Conservation (phyloP, 2,329 filamentous ascomycete genomes). For the Cladosporium sp. region DNA sequence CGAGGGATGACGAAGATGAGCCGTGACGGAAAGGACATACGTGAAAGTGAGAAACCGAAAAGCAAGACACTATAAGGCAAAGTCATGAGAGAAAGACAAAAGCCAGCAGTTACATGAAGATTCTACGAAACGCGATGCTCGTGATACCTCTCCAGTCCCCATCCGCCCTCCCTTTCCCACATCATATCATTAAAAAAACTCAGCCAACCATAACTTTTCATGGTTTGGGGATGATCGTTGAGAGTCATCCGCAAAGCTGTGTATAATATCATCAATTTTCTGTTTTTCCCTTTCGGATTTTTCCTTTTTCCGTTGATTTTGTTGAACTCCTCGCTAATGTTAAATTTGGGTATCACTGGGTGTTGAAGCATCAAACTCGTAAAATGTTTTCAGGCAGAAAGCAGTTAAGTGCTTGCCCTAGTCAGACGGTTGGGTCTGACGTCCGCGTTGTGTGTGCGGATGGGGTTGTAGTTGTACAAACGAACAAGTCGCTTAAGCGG, state of each 20-base stretch:
- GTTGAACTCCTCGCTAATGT: slow-evolving; percentile 30
- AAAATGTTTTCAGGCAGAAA: slow-evolving; percentile 12
- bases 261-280: slow-evolving; percentile 20
- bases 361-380: slow-evolving; percentile 24
- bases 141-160: background rate
- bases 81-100: background rate
- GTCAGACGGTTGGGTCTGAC: slow-evolving; percentile 12
- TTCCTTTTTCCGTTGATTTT: slow-evolving; percentile 20
- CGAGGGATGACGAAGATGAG: too few relatives aligned
- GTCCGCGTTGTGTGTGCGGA: slow-evolving; percentile 10
- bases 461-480: slow-evolving; percentile 10
- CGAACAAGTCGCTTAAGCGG: slow-evolving; percentile 9
- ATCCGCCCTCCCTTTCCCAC: background rate
- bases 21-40: too few relatives aligned
- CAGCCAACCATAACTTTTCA: background rate
- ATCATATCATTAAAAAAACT: slow-evolving; percentile 3
- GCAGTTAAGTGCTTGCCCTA: slow-evolving; percentile 18
- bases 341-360: slow-evolving; percentile 25
- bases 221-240: slow-evolving; percentile 22
- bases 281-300: slow-evolving; percentile 12
- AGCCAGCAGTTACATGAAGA: slow-evolving; percentile 7
- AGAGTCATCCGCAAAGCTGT: slow-evolving; percentile 17
- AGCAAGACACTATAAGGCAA: background rate
- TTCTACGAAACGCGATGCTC: slow-evolving; percentile 7
- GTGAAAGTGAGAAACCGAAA: background rate